phyloP scores from a whole-genome alignment of 352 stramenopile genomes.

The Pythium sukuiense region DNA sequence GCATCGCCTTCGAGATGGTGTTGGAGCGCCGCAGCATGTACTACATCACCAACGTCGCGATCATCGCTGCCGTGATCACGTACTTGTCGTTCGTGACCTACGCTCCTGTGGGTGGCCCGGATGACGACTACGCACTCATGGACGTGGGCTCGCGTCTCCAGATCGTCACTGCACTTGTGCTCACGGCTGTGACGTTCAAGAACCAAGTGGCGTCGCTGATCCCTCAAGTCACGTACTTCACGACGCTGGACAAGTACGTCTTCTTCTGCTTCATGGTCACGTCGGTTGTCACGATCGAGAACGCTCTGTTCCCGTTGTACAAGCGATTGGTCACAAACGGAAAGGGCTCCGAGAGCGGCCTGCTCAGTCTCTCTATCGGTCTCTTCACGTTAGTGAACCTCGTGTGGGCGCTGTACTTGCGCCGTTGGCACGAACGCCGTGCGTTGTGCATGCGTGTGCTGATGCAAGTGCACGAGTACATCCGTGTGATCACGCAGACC shows the following conservation, averaged over 20 bases:
- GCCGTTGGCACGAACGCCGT: constrained; percentile 35
- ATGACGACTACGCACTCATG: constrained; percentile 36
- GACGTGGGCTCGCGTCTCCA: constrained; percentile 53
- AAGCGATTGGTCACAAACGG: constrained; percentile 21
- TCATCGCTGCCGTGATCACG: constrained; percentile 48
- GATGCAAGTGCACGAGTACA: constrained; percentile 40
- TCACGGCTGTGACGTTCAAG: constrained; percentile 69
- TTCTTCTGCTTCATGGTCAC: constrained; percentile 67
- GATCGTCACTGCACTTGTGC: constrained; percentile 55
- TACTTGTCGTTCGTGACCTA: constrained; percentile 60
- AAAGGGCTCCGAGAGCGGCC: constrained; percentile 31
- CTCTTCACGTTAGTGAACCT: constrained; percentile 48
- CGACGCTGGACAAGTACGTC: constrained; percentile 60
- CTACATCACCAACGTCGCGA: constrained; percentile 56
- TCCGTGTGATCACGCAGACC: constrained; percentile 33
- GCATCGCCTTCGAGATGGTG: constrained; percentile 59
- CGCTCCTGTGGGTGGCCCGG: constrained; percentile 34
- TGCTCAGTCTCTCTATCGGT: constrained; percentile 38
- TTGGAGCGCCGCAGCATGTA: constrained; percentile 48
- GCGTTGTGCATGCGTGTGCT: constrained; percentile 24
- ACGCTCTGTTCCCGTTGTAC: constrained; percentile 47
- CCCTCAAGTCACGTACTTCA: constrained; percentile 68
- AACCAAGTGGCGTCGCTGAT: constrained; percentile 46
- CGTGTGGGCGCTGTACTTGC: constrained; percentile 32
- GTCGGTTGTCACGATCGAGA: constrained; percentile 53